Percentiles rank a stretch among this genome's conserved stretches.
phyloP scores from a whole-genome alignment of 495 filamentous ascomycete species.

The Penicillium dipodomyicola region DNA sequence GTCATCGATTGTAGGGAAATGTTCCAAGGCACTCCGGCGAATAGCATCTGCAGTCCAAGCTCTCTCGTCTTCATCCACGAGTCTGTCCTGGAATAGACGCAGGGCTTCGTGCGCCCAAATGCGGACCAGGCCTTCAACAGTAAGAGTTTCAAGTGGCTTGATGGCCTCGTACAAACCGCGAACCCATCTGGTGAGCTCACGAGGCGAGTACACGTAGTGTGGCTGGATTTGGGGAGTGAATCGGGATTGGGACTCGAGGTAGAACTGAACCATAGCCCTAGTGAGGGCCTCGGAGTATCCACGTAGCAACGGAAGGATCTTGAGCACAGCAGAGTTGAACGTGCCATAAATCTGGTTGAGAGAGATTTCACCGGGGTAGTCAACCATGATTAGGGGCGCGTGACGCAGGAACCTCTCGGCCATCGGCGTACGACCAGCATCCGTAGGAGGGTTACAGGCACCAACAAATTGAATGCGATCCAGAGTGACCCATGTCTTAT shows the following conservation, averaged over 20 bases:
- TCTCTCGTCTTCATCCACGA: constrained; percentile 91
- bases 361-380: constrained; percentile 94
- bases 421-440: constrained; percentile 93
- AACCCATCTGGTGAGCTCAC: constrained; percentile 96
- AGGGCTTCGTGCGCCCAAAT: constrained; percentile 98
- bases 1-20: constrained; percentile 91
- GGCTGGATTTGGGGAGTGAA: constrained; percentile 97
- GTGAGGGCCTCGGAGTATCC: constrained; percentile 93
- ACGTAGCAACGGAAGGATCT: constrained; percentile 92
- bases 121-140: constrained; percentile 87
- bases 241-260: constrained; percentile 84
- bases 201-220: constrained; percentile 98
- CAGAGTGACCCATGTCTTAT: constrained; percentile 96
- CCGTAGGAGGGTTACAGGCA: constrained; percentile 98
- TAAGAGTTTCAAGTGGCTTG: constrained; percentile 79
- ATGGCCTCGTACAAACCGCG: constrained; percentile 97
- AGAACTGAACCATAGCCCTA: constrained; percentile 97
- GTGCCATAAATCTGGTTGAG: constrained; percentile 97
- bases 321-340: constrained; percentile 94
- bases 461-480: constrained; percentile 99
- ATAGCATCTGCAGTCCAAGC: constrained; percentile 90
- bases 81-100: constrained; percentile 92
- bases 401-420: constrained; percentile 91
- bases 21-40: constrained; percentile 77
- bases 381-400: constrained; percentile 96